phyloP scores from a whole-genome alignment of 179 eudicot species.

The Beta lomatogona region DNA sequence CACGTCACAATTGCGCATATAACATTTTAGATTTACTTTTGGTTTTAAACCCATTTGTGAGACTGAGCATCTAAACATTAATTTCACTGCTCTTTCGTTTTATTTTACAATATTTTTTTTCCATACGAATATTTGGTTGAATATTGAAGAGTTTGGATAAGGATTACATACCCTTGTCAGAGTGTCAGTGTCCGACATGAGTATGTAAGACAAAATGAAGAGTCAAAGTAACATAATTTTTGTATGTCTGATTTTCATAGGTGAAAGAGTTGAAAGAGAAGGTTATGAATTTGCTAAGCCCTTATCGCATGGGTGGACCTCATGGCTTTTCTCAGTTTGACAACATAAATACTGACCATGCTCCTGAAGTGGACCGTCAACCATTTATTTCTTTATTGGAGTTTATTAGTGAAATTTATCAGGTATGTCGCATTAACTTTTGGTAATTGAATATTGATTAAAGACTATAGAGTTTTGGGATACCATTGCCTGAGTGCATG shows the following conservation, averaged over 20 bases:
- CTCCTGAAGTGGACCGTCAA: constrained; percentile 47
- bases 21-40: neutral
- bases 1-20: neutral
- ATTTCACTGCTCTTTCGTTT: neutral
- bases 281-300: constrained; percentile 79
- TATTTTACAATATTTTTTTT: neutral
- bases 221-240: neutral
- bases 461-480: neutral
- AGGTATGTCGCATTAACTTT: constrained; percentile 45
- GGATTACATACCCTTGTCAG: neutral
- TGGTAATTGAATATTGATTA: neutral
- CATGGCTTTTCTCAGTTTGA: constrained; percentile 56
- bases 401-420: constrained; percentile 94
- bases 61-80: neutral
- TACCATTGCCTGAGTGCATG: neutral
- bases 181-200: neutral
- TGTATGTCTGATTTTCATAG: constrained; percentile 38
- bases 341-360: constrained; percentile 50
- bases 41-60: neutral
- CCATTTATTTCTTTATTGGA: constrained; percentile 89
- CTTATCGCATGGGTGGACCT: constrained; percentile 61
- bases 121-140: neutral
- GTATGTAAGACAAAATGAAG: neutral
- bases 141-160: neutral
- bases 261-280: constrained; percentile 93